Conservation (phyloP, 106 monocot genomes). For the Vanilla planifolia region DNA sequence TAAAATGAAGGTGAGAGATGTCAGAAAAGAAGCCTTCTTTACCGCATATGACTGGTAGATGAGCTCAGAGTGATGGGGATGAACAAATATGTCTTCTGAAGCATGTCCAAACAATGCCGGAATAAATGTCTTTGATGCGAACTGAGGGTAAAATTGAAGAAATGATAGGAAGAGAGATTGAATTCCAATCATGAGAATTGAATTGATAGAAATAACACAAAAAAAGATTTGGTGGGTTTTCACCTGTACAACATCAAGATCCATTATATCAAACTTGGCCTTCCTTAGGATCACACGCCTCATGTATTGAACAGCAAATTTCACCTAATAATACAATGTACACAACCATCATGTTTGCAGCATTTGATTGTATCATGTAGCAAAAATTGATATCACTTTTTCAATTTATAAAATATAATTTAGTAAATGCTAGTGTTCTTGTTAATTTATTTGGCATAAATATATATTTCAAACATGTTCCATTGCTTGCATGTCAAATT, state of each 20-base stretch:
- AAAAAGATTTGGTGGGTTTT: conserved; percentile 5
- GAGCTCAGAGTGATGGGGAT: conserved; percentile 75
- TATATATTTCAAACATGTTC: too few relatives aligned
- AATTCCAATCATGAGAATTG: neutral
- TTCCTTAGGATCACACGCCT: conserved; percentile 78
- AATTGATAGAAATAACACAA: conserved; percentile 2
- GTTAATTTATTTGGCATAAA: too few relatives aligned
- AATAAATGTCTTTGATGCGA: conserved; percentile 90
- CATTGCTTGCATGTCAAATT: too few relatives aligned
- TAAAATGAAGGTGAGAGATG: neutral
- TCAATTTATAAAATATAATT: too few relatives aligned
- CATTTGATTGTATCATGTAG: too few relatives aligned
- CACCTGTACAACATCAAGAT: conserved; percentile 85
- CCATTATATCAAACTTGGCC: conserved; percentile 98
- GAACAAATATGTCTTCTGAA: conserved; percentile 77
- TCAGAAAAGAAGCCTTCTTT: conserved; percentile 13
- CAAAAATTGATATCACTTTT: too few relatives aligned
- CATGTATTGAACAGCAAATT: conserved; percentile 93
- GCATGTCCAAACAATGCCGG: conserved; percentile 99
- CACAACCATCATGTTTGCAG: too few relatives aligned
- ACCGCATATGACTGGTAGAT: conserved; percentile 90
- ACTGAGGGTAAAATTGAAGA: conserved; percentile 28
- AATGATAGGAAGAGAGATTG: neutral
- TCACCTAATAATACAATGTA: conserved; percentile 54
- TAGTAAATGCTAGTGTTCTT: too few relatives aligned